phyloP scores from a whole-genome alignment of 2,329 filamentous ascomycete genomes.

The Colletotrichum limetticola region DNA sequence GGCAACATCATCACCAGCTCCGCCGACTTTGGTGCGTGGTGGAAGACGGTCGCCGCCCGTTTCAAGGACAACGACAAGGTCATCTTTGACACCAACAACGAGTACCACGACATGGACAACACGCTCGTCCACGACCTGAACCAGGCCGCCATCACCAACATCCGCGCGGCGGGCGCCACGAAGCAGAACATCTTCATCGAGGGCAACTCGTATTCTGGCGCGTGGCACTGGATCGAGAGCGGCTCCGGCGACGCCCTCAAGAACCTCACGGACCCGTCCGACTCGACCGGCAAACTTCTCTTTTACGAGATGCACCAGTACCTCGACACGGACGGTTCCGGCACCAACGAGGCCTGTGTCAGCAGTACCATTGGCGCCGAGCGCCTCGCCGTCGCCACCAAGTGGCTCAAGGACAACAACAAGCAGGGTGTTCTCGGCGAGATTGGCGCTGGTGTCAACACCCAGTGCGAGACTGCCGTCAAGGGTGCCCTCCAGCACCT shows the following conservation, averaged over 20 bases:
- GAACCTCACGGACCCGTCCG: conserved; percentile 53
- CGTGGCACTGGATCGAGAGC: conserved; percentile 49
- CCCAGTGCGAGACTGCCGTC: conserved; percentile 57
- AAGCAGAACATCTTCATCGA: conserved; percentile 60
- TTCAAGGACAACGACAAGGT: conserved; percentile 62
- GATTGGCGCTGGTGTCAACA: conserved; percentile 59
- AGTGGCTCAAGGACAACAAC: conserved; percentile 60
- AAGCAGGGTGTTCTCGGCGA: conserved; percentile 63
- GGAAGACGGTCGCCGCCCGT: conserved; percentile 59
- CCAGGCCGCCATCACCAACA: conserved; percentile 68
- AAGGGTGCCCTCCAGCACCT: conserved; percentile 59
- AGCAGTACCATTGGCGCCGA: conserved; percentile 54
- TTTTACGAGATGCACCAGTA: conserved; percentile 66
- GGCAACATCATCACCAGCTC: conserved; percentile 59
- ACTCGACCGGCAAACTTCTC: conserved; percentile 53
- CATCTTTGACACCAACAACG: conserved; percentile 71
- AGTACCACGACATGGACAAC: conserved; percentile 69
- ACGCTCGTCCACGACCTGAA: conserved; percentile 63
- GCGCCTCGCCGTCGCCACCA: conserved; percentile 55
- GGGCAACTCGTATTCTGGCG: conserved; percentile 59
- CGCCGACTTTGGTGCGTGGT: conserved; percentile 62
- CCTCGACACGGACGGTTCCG: conserved; percentile 59
- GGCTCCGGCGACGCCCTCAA: conserved; percentile 48
- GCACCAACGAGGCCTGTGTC: conserved; percentile 54
- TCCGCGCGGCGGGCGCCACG: conserved; percentile 64